A percentile compares a stretch with the other conserved stretches of the same genome.
Evolutionary conservation across 1,284 basidiomycete genomes (phyloP).

Genomic region (Moesziomyces aphidis): DNA sequence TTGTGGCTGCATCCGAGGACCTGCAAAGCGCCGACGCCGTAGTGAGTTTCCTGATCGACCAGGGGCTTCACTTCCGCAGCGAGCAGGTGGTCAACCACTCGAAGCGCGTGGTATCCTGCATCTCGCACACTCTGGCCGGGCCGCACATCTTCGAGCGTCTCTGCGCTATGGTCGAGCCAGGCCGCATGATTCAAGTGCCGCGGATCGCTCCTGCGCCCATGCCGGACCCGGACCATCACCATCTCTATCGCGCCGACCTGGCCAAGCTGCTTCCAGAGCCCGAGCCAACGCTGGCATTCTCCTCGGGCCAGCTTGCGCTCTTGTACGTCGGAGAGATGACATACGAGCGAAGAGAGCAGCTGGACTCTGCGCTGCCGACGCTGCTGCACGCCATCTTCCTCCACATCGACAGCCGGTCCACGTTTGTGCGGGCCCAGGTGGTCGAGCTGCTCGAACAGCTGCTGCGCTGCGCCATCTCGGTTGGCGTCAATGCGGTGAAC

Average conservation of each 20-base stretch:
- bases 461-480: slow-evolving; percentile 48
- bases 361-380: slow-evolving; percentile 77
- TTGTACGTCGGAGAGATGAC: slow-evolving; percentile 86
- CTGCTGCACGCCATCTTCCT: slow-evolving; percentile 85
- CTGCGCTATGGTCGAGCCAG: slow-evolving; percentile 84
- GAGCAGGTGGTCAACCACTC: slow-evolving; percentile 82
- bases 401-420: slow-evolving; percentile 82
- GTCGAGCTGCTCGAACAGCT: slow-evolving; percentile 73
- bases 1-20: slow-evolving; percentile 72
- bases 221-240: slow-evolving; percentile 62
- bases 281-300: slow-evolving; percentile 70
- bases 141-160: slow-evolving; percentile 83
- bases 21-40: slow-evolving; percentile 81
- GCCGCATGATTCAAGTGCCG: slow-evolving; percentile 79
- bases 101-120: slow-evolving; percentile 83
- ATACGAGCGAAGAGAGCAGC: slow-evolving; percentile 81
- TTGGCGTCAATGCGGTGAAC: slow-evolving; percentile 13
- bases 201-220: slow-evolving; percentile 72
- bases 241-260: slow-evolving; percentile 60
- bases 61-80: slow-evolving; percentile 85
- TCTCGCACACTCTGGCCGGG: slow-evolving; percentile 82
- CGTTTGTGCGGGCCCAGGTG: slow-evolving; percentile 78
- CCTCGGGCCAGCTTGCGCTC: slow-evolving; percentile 86
- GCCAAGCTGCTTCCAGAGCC: slow-evolving; percentile 39
- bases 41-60: slow-evolving; percentile 85